These are phyloP conservation scores for Rhododendron vialii DNA, from an alignment of 148 eudicot species.

Conservation along the genomic window DNA sequence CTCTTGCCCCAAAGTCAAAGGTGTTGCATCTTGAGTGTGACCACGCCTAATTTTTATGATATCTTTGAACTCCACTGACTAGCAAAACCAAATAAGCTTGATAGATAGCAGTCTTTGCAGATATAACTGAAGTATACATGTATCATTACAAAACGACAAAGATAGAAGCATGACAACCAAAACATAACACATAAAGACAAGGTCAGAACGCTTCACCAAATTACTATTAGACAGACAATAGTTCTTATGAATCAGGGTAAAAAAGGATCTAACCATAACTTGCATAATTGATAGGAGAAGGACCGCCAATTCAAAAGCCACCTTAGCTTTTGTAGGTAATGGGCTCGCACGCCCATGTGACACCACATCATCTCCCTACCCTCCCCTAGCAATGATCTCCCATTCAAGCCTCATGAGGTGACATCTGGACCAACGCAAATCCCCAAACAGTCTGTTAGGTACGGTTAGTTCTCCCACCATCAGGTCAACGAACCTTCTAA, in stretches of 20 bases:
- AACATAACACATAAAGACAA: background rate
- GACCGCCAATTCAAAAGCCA: background rate
- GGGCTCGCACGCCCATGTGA: background rate
- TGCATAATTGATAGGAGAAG: background rate
- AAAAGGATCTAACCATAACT: background rate
- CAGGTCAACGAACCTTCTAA: background rate
- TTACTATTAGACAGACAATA: background rate
- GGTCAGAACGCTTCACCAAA: background rate
- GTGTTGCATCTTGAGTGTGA: conserved; percentile 99
- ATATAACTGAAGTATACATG: background rate
- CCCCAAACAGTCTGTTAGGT: background rate
- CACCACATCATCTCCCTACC: background rate
- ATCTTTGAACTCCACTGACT: conserved; percentile 82
- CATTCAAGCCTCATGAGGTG: background rate
- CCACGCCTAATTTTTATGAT: conserved; percentile 96
- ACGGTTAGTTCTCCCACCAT: background rate
- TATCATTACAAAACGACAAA: background rate
- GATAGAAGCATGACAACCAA: background rate
- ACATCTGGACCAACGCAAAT: background rate
- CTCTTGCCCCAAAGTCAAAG: conserved; percentile 99
- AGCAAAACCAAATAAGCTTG: conserved; percentile 8
- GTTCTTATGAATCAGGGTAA: background rate
- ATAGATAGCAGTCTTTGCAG: background rate
- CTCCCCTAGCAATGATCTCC: background rate
- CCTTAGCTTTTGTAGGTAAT: background rate